Conservation (phyloP, 2,329 filamentous ascomycete genomes). For the Xylariaceae sp. region DNA sequence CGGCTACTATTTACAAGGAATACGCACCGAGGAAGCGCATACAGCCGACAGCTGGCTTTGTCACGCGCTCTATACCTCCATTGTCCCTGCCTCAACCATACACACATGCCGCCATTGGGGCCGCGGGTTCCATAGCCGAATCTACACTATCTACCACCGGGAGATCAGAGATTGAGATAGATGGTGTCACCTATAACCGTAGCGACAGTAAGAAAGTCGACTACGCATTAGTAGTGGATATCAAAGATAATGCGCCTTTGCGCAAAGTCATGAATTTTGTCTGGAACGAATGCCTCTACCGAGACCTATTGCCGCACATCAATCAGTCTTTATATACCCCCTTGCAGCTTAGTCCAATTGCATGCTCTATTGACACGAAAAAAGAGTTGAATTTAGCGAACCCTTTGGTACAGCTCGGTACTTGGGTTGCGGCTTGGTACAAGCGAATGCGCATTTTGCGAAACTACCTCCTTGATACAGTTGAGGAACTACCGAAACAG, state of each 20-base stretch:
- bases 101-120: too few relatives aligned
- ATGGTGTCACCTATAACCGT: too few relatives aligned
- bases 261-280: not conserved
- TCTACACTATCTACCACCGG: too few relatives aligned
- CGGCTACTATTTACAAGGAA: too few relatives aligned
- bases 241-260: not conserved
- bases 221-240: not conserved
- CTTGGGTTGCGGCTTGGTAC: conserved; percentile 6
- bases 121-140: too few relatives aligned
- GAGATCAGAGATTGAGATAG: too few relatives aligned
- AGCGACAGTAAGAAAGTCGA: conserved; percentile 3
- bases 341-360: not conserved
- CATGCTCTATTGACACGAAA: conserved; percentile 3
- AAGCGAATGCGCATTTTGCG: conserved; percentile 2
- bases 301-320: not conserved
- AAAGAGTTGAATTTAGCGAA: not conserved
- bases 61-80: too few relatives aligned
- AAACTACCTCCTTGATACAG: not conserved
- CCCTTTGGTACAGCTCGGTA: conserved; percentile 1
- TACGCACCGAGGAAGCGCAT: too few relatives aligned
- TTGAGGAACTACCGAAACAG: too few relatives aligned
- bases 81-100: too few relatives aligned
- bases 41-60: too few relatives aligned
- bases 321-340: not conserved
- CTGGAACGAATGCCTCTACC: not conserved